Conservation (phyloP, 129 eudicot species). For the Pseudognaphalium luteoalbum region DNA sequence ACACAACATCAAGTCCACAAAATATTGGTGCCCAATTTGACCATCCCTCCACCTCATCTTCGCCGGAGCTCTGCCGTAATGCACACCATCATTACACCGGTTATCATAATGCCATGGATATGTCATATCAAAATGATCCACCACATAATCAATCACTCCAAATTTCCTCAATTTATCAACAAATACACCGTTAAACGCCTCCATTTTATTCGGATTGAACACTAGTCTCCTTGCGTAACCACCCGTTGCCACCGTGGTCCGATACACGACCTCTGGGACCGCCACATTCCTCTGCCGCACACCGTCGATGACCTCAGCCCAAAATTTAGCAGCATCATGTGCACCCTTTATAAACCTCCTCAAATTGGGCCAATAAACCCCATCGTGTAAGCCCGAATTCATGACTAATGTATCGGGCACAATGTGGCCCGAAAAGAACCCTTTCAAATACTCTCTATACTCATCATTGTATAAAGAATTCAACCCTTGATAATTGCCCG, state of each 20-base stretch:
- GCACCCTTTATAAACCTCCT: constrained; percentile 68
- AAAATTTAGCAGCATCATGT: constrained; percentile 67
- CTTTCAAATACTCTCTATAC: constrained; percentile 54
- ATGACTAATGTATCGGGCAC: constrained; percentile 84
- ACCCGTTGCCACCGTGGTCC: constrained; percentile 85
- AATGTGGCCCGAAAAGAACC: constrained; percentile 56
- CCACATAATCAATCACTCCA: constrained; percentile 54
- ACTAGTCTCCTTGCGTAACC: constrained; percentile 74
- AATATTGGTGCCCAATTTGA: constrained; percentile 88
- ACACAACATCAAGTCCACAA: constrained; percentile 88
- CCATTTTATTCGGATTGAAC: constrained; percentile 82
- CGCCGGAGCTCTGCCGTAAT: constrained; percentile 90
- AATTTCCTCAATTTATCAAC: constrained; percentile 64
- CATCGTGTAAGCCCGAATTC: constrained; percentile 97
- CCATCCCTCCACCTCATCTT: constrained; percentile 90
- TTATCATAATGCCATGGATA: constrained; percentile 93
- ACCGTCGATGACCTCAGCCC: constrained; percentile 66
- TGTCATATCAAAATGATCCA: constrained; percentile 89
- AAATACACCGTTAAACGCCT: constrained; percentile 82
- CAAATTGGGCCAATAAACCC: constrained; percentile 71
- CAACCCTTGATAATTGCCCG: constrained; percentile 74
- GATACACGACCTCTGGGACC: constrained; percentile 52
- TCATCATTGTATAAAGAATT: constrained; percentile 60
- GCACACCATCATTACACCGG: constrained; percentile 91
- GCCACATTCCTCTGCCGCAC: constrained; percentile 44